These are phyloP conservation scores for Fusarium irregulare DNA, from an alignment of 2,329 filamentous ascomycete genomes.

Conservation along the genomic window DNA sequence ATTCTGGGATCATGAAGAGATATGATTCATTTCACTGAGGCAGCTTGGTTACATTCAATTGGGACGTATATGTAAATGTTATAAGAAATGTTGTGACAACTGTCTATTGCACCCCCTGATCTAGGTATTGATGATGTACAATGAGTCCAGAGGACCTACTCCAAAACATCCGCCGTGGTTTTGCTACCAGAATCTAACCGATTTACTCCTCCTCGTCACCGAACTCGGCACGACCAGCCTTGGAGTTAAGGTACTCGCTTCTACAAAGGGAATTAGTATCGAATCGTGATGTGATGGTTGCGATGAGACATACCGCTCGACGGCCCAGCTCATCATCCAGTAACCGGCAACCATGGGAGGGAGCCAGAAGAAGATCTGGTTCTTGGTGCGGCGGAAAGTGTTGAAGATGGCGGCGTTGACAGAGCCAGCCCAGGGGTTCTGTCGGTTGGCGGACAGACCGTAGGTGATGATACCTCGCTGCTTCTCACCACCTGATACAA, in stretches of 20 bases:
- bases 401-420: conserved; percentile 92
- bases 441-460: conserved; percentile 85
- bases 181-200: conserved; percentile 18
- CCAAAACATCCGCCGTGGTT: conserved; percentile 42
- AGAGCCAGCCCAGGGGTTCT: conserved; percentile 84
- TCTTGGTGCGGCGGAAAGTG: conserved; percentile 85
- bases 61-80: neutral
- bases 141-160: conserved; percentile 49
- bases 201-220: conserved; percentile 59
- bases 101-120: conserved; percentile 53
- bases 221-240: conserved; percentile 73
- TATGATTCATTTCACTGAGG: conserved; percentile 19
- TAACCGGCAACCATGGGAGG: conserved; percentile 84
- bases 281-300: too few relatives aligned
- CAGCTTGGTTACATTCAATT: neutral
- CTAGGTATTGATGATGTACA: conserved; percentile 58
- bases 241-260: conserved; percentile 85
- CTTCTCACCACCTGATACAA: conserved; percentile 63
- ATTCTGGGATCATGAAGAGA: neutral
- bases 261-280: conserved; percentile 55
- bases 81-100: conserved; percentile 45
- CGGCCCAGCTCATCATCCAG: conserved; percentile 89
- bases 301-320: conserved; percentile 75
- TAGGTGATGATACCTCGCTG: conserved; percentile 77
- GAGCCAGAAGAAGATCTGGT: conserved; percentile 89